Evolutionary conservation across 225 moss, liverwort and hornwort genomes (phyloP).

Genomic region (Ulota crispa): DNA sequence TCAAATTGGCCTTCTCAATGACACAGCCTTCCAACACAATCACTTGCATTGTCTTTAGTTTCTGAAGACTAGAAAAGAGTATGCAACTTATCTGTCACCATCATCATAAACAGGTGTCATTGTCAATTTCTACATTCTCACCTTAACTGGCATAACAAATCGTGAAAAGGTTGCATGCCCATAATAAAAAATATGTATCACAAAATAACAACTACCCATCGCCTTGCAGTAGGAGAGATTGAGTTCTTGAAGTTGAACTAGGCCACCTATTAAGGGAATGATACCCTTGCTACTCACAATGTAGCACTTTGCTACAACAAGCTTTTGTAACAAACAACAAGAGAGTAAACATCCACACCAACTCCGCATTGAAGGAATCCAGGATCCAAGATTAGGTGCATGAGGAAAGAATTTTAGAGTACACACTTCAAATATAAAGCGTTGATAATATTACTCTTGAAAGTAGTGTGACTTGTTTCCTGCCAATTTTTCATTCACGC

Average conservation of each 20-base stretch:
- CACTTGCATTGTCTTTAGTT: conserved; percentile 58
- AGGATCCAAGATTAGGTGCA: background rate
- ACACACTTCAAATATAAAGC: background rate
- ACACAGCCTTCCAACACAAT: conserved; percentile 77
- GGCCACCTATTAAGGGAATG: conserved; percentile 40
- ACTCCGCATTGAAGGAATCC: background rate
- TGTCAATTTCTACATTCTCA: background rate
- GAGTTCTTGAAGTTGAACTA: conserved; percentile 47
- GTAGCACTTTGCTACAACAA: conserved; percentile 52
- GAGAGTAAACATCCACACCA: conserved; percentile 1
- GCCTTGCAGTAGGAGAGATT: conserved; percentile 54
- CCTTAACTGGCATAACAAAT: background rate
- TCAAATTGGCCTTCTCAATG: conserved; percentile 56
- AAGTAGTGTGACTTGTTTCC: background rate
- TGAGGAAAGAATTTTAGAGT: background rate
- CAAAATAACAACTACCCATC: conserved; percentile 29
- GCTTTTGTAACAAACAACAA: conserved; percentile 31
- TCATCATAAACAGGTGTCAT: background rate
- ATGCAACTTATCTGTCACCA: conserved; percentile 55
- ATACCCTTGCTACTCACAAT: conserved; percentile 49
- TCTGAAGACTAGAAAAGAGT: conserved; percentile 53
- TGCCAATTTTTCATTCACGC: background rate
- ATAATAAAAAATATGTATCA: background rate
- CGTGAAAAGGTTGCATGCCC: background rate
- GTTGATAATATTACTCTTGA: background rate